phyloP scores from a whole-genome alignment of 192 early-diverging fungal genomes.

The Piromyces sp. region DNA sequence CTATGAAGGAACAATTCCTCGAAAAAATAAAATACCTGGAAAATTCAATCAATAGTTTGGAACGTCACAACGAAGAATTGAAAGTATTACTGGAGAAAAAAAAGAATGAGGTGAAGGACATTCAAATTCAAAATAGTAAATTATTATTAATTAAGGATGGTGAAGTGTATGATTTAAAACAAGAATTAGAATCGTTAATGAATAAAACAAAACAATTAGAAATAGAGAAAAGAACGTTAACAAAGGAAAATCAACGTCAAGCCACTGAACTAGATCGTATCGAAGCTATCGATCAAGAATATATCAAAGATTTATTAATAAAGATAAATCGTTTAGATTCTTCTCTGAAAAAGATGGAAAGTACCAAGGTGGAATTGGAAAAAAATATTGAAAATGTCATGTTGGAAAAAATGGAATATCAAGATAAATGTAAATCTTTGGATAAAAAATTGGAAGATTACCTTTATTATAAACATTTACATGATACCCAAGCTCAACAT shows the following conservation, averaged over 20 bases:
- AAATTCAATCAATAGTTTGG: background rate
- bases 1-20: background rate
- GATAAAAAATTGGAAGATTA: background rate
- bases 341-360: background rate
- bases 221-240: background rate
- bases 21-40: background rate
- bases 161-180: background rate
- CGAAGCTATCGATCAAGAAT: background rate
- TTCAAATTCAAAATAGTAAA: background rate
- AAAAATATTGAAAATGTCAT: background rate
- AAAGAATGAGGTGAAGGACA: background rate
- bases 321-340: background rate
- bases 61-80: background rate
- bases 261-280: background rate
- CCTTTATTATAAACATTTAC: background rate
- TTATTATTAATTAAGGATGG: background rate
- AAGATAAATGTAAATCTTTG: background rate
- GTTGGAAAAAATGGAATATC: background rate
- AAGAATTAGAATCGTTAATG: background rate
- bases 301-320: background rate
- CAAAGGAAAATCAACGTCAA: background rate
- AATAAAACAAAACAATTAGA: background rate
- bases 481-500: background rate
- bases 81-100: background rate
- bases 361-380: background rate